Percentiles rank a stretch among this genome's conserved stretches.
Evolutionary conservation across 2,329 filamentous ascomycete genomes (phyloP).

Genomic region (Venturia nashicola): DNA sequence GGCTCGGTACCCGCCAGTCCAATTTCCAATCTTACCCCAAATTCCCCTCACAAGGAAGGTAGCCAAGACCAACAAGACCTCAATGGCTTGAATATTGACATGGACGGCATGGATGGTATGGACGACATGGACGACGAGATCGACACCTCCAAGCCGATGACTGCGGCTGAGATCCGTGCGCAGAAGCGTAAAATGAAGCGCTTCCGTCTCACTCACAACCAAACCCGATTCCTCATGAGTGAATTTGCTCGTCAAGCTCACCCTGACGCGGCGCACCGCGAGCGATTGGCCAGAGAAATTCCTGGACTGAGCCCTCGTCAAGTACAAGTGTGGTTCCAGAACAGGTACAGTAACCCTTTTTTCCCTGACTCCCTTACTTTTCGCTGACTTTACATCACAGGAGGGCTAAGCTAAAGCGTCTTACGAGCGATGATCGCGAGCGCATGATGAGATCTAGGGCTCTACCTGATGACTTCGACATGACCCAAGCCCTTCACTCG

Average conservation of each 20-base stretch:
- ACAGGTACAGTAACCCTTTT: slow-evolving; percentile 52
- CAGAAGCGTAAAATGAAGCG: slow-evolving; percentile 55
- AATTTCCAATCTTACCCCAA: slow-evolving; percentile 31
- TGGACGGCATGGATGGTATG: slow-evolving; percentile 17
- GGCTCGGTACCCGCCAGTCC: slow-evolving; percentile 35
- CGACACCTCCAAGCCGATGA: slow-evolving; percentile 21
- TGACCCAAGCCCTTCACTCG: slow-evolving; percentile 45
- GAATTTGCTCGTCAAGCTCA: slow-evolving; percentile 93
- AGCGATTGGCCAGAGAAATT: slow-evolving; percentile 78
- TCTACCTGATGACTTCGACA: slow-evolving; percentile 48
- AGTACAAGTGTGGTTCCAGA: slow-evolving; percentile 98
- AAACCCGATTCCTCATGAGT: slow-evolving; percentile 95
- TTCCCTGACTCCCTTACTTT: background rate
- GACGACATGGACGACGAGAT: slow-evolving; percentile 12
- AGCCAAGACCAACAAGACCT: slow-evolving; percentile 21
- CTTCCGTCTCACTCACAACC: slow-evolving; percentile 83
- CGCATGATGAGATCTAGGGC: slow-evolving; percentile 48
- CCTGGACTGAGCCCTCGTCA: slow-evolving; percentile 83
- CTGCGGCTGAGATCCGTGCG: slow-evolving; percentile 34
- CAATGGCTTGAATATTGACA: slow-evolving; percentile 23
- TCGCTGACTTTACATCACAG: slow-evolving; percentile 24
- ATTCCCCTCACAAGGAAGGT: slow-evolving; percentile 27
- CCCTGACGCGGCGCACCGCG: slow-evolving; percentile 81
- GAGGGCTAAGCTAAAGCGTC: slow-evolving; percentile 48
- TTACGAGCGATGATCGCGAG: slow-evolving; percentile 49